A percentile compares a stretch with the other conserved stretches of the same genome.
Conservation (phyloP, 176 grass and related monocot genomes). For the Aegilops speltoides region DNA sequence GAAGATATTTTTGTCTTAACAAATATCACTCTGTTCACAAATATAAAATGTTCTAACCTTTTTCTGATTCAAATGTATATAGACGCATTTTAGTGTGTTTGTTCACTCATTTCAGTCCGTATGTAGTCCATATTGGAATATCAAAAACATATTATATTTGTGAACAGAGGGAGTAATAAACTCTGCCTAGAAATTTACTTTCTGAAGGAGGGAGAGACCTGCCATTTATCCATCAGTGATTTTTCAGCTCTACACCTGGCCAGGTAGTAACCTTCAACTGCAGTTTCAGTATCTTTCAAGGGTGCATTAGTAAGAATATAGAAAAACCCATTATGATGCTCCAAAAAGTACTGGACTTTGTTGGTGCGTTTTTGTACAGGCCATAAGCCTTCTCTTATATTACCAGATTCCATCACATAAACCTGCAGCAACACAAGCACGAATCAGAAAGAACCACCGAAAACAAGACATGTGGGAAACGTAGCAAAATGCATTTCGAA, state of each 20-base stretch:
- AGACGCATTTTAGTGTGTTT: too few species aligned
- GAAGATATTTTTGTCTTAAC: not conserved
- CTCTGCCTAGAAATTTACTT: not conserved
- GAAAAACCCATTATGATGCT: slow-evolving; percentile 92
- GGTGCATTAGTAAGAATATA: slow-evolving; percentile 96
- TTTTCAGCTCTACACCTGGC: slow-evolving; percentile 77
- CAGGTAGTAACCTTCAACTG: slow-evolving; percentile 73
- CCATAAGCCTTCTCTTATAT: slow-evolving; percentile 64
- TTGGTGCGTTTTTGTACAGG: slow-evolving; percentile 61
- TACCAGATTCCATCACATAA: slow-evolving; percentile 74
- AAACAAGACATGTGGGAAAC: slow-evolving; percentile 10
- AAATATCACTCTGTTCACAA: not conserved
- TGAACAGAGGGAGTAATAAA: not conserved
- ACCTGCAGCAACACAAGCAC: slow-evolving; percentile 62
- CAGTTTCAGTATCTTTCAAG: slow-evolving; percentile 27
- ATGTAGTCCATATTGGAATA: too few species aligned
- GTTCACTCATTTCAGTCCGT: too few species aligned
- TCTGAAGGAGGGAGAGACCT: slow-evolving; percentile 48
- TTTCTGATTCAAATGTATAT: too few species aligned
- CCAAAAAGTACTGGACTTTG: slow-evolving; percentile 92
- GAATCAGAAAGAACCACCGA: slow-evolving; percentile 33
- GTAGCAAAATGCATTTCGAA: not conserved
- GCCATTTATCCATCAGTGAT: slow-evolving; percentile 66
- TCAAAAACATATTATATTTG: too few species aligned
- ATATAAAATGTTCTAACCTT: too few species aligned